Conservation (phyloP, 768 basidiomycete genomes). For the Boletus rubescentipes region DNA sequence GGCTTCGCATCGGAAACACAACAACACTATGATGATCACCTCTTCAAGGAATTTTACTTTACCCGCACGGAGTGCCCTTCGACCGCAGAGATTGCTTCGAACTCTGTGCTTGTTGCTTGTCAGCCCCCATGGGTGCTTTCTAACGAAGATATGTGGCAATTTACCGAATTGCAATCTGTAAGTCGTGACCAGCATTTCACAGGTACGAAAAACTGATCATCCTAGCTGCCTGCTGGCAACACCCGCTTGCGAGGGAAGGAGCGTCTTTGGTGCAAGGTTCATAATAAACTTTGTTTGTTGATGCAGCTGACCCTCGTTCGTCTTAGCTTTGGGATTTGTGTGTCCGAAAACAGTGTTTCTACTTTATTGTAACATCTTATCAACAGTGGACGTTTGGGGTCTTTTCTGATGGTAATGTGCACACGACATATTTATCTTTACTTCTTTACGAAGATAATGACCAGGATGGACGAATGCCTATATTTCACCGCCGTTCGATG, state of each 20-base stretch:
- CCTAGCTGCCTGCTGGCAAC: conserved; percentile 27
- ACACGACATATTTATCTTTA: not conserved
- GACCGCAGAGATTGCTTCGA: conserved; percentile 28
- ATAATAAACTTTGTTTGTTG: not conserved
- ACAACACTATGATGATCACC: conserved; percentile 36
- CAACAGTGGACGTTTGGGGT: conserved; percentile 61
- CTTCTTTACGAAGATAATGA: not conserved
- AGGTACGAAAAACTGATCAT: not conserved
- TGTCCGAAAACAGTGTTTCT: conserved; percentile 44
- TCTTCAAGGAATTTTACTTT: conserved; percentile 51
- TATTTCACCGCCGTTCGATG: conserved; percentile 45
- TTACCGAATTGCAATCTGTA: conserved; percentile 40
- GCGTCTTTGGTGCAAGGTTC: conserved; percentile 62
- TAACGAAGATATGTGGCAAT: conserved; percentile 51
- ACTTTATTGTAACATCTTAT: conserved; percentile 61
- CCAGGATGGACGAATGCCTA: conserved; percentile 56
- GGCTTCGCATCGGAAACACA: conserved; percentile 38
- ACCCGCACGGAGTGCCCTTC: conserved; percentile 21
- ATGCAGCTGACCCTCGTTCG: conserved; percentile 10
- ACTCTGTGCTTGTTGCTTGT: conserved; percentile 51
- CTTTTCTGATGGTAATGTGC: conserved; percentile 50
- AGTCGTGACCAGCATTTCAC: conserved; percentile 4
- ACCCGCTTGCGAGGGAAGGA: conserved; percentile 50
- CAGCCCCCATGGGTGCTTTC: conserved; percentile 63
- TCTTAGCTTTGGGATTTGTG: conserved; percentile 52